Evolutionary conservation across 1,284 basidiomycete genomes (phyloP).

Genomic region (Porodaedalea pini): DNA sequence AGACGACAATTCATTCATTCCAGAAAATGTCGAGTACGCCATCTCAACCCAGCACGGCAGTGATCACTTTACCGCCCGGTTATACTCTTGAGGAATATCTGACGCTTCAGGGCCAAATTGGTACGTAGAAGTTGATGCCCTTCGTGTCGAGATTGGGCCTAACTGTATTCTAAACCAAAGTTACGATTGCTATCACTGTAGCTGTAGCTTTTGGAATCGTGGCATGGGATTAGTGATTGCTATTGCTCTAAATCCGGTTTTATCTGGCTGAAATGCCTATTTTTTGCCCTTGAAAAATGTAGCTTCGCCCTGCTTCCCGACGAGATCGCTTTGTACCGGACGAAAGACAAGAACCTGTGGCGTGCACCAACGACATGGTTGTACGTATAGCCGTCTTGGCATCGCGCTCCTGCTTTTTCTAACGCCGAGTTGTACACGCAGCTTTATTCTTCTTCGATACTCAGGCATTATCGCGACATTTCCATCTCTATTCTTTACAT

Average conservation of each 20-base stretch:
- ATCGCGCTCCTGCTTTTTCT: background rate
- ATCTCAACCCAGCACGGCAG: conserved; percentile 1
- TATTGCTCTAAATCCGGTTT: no score
- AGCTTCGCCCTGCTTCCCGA: background rate
- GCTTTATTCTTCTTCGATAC: conserved; percentile 23
- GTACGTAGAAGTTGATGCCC: background rate
- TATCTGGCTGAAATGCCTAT: no score
- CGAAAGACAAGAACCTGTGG: background rate
- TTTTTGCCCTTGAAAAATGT: no score
- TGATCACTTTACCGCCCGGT: conserved; percentile 18
- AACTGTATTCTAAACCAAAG: no score
- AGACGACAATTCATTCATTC: background rate
- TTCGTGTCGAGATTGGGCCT: background rate
- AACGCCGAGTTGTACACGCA: background rate
- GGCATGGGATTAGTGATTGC: no score
- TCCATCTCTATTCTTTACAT: conserved; percentile 22
- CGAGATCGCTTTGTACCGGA: background rate
- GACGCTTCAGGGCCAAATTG: conserved; percentile 17
- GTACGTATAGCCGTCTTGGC: background rate
- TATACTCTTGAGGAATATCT: conserved; percentile 16
- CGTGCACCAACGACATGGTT: background rate
- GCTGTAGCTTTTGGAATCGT: no score
- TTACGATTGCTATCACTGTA: no score
- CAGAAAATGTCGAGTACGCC: background rate
- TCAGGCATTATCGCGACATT: conserved; percentile 22